These are phyloP conservation scores for Mycena indigotica DNA, from an alignment of 768 basidiomycete genomes.

Conservation along the genomic window DNA sequence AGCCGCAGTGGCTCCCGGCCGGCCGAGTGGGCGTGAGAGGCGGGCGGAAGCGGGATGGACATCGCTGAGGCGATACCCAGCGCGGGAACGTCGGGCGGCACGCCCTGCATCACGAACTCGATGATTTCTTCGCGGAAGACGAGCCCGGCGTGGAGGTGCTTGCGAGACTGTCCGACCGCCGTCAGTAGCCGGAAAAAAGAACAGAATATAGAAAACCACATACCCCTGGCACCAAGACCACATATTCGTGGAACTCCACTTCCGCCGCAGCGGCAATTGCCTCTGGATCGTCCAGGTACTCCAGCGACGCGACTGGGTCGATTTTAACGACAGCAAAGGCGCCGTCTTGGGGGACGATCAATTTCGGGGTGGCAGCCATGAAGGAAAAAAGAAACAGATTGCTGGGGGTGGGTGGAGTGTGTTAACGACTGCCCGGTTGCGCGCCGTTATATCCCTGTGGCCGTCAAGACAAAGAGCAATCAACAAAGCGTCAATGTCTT, in stretches of 20 bases:
- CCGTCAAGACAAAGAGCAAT: no score
- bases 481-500: no score
- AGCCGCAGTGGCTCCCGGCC: background rate
- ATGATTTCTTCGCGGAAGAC: background rate
- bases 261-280: background rate
- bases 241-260: background rate
- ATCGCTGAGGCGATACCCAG: background rate
- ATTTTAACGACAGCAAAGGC: background rate
- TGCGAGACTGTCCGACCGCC: background rate
- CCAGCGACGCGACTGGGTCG: background rate
- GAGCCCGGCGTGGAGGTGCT: background rate
- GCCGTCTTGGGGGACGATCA: background rate
- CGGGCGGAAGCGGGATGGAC: background rate
- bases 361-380: background rate
- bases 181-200: background rate
- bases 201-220: background rate
- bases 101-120: background rate
- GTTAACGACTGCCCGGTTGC: no score
- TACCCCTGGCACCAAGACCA: background rate
- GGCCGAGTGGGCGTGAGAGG: background rate
- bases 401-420: background rate
- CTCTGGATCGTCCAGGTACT: background rate
- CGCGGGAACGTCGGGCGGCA: background rate
- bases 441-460: no score
- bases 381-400: background rate